Base-by-base conservation (phyloP, 352 stramenopile genomes). In the Phytophthora idaei region DNA sequence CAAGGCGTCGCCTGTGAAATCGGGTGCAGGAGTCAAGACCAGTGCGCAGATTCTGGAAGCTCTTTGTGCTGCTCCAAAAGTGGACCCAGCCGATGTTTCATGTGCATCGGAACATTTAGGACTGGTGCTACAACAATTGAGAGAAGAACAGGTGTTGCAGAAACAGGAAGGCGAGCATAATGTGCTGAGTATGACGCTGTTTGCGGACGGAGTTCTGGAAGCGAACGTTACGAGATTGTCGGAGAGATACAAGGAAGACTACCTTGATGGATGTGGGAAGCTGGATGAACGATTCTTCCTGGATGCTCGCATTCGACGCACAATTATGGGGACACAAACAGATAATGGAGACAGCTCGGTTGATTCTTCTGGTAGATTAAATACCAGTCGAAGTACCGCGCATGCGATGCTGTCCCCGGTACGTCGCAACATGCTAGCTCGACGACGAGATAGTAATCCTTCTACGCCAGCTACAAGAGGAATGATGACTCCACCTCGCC, bases 221-320 rank as follows among this genome's bases (percentile, higher is more conserved):
- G 48, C 57, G 4, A 91, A 90, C 17, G 74, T 87, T 0, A 32
- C 61, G 7, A 60, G 52, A 4, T 51, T 91, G 8, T 58, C 60
- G 4, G 54, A 69, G 8, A 70, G 74, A 48, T 91, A 91, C 67
- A 52, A 71, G 5, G 45, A 70, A 11, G 71, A 78, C n/a, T 88
- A 86, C 34, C 36, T 91, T 4, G 64, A 71, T 32, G 60, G 74
- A 3, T 83, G 71, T 70, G 70, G 83, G 9, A 83, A 87, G 55
- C 59, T 91, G 14, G 81, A 91, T 45, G 83, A 91, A 41, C 73
- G 77, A 1, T 78, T 90, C 34, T 90, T 82, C 64, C 29, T 89
- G 34, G 66, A 89, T 63, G 39, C 59, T 10, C 39, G 32, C 3
- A 61, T 70, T 17, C 67, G 71, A 48, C 61, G 71, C 6, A 69